A percentile compares a stretch with the other conserved stretches of the same genome.
phyloP scores from a whole-genome alignment of 2,329 filamentous ascomycete genomes.

The Phyllosticta citriasiana region DNA sequence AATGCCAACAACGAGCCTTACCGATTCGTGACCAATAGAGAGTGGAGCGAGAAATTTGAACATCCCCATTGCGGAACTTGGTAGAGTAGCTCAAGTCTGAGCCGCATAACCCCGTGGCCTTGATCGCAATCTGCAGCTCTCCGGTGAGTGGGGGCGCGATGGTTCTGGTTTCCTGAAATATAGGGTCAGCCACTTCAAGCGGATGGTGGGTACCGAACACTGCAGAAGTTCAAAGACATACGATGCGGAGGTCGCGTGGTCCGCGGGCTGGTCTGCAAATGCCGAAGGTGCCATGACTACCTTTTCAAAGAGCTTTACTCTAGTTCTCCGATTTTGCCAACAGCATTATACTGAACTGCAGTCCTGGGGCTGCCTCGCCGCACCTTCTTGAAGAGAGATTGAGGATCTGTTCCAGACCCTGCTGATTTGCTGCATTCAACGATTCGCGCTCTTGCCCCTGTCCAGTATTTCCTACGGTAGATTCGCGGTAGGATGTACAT shows the following conservation, averaged over 20 bases:
- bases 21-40: conserved; percentile 36
- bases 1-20: conserved; percentile 13
- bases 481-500: background rate
- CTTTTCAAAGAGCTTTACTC: background rate
- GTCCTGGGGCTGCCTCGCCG: background rate
- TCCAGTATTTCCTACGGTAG: background rate
- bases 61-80: conserved; percentile 61
- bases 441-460: too few relatives aligned
- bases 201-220: conserved; percentile 12
- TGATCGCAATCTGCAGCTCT: conserved; percentile 56
- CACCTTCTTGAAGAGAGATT: too few relatives aligned
- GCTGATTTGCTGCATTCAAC: too few relatives aligned
- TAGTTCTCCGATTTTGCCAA: background rate
- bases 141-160: conserved; percentile 44
- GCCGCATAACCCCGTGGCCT: conserved; percentile 58
- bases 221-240: conserved; percentile 22
- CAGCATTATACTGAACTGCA: background rate
- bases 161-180: conserved; percentile 43
- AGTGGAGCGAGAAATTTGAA: conserved; percentile 55
- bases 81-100: conserved; percentile 64
- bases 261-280: conserved; percentile 30
- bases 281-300: conserved; percentile 30
- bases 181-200: conserved; percentile 14
- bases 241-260: conserved; percentile 33
- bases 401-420: too few relatives aligned